Base-by-base conservation (phyloP, 1,284 basidiomycete genomes). In the Boletellus sp. region DNA sequence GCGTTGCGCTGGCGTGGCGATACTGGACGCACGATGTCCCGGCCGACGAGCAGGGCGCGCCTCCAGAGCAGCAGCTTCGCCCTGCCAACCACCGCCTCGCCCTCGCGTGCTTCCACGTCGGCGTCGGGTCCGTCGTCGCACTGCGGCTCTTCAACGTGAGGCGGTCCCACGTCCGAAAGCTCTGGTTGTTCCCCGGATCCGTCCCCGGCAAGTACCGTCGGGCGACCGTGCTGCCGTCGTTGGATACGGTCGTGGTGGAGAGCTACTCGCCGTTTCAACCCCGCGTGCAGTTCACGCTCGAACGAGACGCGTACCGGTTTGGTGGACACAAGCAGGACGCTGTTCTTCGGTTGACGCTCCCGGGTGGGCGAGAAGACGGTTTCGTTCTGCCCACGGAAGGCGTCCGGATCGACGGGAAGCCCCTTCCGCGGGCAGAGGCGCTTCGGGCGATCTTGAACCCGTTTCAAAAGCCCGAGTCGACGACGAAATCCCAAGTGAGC, bases 1-100 rank as follows among this genome's bases (percentile, higher is more conserved):
- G 61, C 52, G 80, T 79, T 19, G 70, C 82, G 14, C 35, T 67
- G 5, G 59, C 59, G 14, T 63, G 61, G 64, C 56, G 48, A 20
- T 56, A 64, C 35, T 67, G 63, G 57, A 60, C 61, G 13, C 35
- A 56, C 37, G 47, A 64, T 2, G 43, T 50, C 16, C 43, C 50
- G 10, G 26, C 37, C 3, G 43, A 56, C 17, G 44, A 48, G 16
- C 47, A 61, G 36, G 55, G 53, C 1, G 38, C 41, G 8, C 29
- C 49, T n/a, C 46, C 50, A 3, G 53, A 42, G 38, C 44, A 43
- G 35, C 62, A 59, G 21, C 61, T 62, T 39, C 65, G 61, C n/a
- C 62, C 65, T 10, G 32, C 36, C 1, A 64, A 60, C 32, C 62
- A 68, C 11, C 60, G 62, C 2, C 52, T 61, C 29, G 61, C 61